Conservation (phyloP, 257 asterid genomes). For the Misopates orontium region DNA sequence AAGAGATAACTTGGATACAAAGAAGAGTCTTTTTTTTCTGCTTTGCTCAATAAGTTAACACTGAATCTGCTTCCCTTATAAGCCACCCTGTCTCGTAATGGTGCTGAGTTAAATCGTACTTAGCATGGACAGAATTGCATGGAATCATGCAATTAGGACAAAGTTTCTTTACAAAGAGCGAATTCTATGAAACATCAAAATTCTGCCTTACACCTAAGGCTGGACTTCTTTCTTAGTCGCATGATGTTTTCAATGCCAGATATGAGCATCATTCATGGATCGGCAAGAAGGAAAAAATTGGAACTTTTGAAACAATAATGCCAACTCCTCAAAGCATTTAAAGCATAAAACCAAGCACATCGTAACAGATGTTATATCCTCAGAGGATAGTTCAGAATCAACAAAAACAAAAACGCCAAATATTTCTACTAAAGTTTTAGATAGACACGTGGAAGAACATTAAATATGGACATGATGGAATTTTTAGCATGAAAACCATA, state of each 20-base stretch:
- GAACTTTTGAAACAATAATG: neutral
- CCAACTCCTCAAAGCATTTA: conserved; percentile 4
- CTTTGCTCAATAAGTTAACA: too few relatives aligned
- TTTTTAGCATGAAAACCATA: neutral
- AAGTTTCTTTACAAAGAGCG: neutral
- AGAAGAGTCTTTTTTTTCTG: neutral
- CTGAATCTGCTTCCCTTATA: too few relatives aligned
- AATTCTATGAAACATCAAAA: neutral
- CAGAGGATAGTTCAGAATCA: neutral
- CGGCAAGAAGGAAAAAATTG: neutral
- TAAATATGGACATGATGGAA: neutral
- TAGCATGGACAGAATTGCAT: neutral
- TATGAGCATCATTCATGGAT: neutral
- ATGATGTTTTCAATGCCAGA: neutral
- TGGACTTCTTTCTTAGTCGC: conserved; percentile 1
- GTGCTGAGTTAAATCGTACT: too few relatives aligned
- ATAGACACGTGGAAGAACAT: neutral
- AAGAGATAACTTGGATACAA: neutral
- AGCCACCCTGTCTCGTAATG: too few relatives aligned
- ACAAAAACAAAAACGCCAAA: neutral
- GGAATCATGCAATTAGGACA: neutral
- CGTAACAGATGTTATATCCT: neutral
- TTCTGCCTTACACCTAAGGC: neutral
- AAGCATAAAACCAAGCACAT: neutral
- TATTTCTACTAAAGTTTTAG: neutral